phyloP scores from a whole-genome alignment of 345 rosid species.

The Eucalyptus pauciflora region DNA sequence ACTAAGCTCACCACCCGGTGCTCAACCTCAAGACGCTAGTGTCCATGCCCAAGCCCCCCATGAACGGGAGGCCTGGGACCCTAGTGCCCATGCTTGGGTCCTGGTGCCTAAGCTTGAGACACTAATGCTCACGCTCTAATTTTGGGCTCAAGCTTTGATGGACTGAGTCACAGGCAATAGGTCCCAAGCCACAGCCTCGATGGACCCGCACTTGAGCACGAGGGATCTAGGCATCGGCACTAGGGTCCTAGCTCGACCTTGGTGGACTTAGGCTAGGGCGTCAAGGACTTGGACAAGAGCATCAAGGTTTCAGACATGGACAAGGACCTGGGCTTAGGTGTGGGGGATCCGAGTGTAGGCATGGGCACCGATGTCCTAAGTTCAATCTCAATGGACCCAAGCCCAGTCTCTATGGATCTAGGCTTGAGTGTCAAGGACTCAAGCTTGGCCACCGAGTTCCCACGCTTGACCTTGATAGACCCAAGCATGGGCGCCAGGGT shows the following conservation, averaged over 20 bases:
- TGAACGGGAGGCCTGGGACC: background rate
- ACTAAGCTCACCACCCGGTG: background rate
- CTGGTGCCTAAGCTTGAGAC: background rate
- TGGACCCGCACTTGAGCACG: background rate
- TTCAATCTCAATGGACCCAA: background rate
- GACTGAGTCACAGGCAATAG: accelerated
- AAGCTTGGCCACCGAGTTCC: background rate
- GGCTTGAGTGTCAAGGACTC: background rate
- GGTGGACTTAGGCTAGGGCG: accelerated
- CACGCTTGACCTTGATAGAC: no score
- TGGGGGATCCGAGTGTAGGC: background rate
- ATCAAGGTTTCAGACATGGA: background rate
- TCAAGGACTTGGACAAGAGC: accelerated
- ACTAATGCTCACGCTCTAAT: background rate
- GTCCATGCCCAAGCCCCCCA: background rate
- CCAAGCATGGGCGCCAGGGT: accelerated
- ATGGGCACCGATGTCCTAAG: background rate
- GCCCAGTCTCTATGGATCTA: background rate
- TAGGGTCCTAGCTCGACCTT: accelerated
- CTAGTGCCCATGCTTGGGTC: background rate
- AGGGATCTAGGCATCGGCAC: background rate
- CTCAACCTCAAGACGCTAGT: background rate
- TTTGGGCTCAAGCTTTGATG: background rate
- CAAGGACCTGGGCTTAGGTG: accelerated
- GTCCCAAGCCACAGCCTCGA: background rate